Conservation (phyloP, 108 stramenopile species). For the Skeletonema tropicum region DNA sequence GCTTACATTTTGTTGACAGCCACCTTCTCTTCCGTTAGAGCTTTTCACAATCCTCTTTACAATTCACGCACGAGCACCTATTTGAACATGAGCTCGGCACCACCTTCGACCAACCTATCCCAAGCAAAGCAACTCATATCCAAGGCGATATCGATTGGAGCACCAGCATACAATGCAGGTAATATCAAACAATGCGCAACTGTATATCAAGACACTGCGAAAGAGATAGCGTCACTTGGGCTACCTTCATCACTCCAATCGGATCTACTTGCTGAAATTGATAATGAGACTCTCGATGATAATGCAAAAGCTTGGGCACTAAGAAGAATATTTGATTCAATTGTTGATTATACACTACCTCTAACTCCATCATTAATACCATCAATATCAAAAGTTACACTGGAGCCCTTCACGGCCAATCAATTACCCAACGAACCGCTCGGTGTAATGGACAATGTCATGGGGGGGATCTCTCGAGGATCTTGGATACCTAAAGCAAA, state of each 20-base stretch:
- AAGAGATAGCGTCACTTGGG: slow-evolving; percentile 31
- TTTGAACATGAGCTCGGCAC: background rate
- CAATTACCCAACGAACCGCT: slow-evolving; percentile 43
- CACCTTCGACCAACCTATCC: background rate
- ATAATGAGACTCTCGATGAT: slow-evolving; percentile 7
- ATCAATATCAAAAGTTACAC: background rate
- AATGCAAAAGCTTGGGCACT: slow-evolving; percentile 58
- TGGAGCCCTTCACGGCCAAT: slow-evolving; percentile 43
- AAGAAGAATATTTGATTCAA: slow-evolving; percentile 50
- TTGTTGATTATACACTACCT: slow-evolving; percentile 49
- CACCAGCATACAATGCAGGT: slow-evolving; percentile 62
- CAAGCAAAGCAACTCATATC: slow-evolving; percentile 33
- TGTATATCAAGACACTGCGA: slow-evolving; percentile 46
- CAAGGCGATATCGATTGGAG: slow-evolving; percentile 54
- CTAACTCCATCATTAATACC: slow-evolving; percentile 22
- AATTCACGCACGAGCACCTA: background rate
- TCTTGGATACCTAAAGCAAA: slow-evolving; percentile 38
- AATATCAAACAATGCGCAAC: slow-evolving; percentile 47
- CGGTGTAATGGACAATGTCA: slow-evolving; percentile 57
- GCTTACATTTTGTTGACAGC: background rate
- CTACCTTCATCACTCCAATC: slow-evolving; percentile 33
- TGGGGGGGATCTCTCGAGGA: slow-evolving; percentile 57
- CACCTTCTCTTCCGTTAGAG: background rate
- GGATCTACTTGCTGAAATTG: slow-evolving; percentile 15
- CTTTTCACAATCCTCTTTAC: background rate